A percentile compares a stretch with the other conserved stretches of the same genome.
These are phyloP conservation scores for Fusarium nanum DNA, from an alignment of 2,329 filamentous ascomycete genomes.

Conservation along the genomic window DNA sequence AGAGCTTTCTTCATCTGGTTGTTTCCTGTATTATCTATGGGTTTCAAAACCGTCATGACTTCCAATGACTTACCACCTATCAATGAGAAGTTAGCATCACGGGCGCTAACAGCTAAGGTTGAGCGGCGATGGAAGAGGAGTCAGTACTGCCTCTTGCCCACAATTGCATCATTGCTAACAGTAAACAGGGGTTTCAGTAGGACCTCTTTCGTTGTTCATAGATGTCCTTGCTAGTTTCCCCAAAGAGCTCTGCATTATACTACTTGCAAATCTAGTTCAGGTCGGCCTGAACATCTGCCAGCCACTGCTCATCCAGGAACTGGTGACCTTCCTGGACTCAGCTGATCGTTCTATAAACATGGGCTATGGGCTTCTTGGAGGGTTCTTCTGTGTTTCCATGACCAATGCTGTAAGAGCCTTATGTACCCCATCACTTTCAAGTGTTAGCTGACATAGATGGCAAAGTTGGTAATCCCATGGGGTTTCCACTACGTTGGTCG, in stretches of 20 bases:
- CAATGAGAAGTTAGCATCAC: not conserved
- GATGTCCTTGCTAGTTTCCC: not conserved
- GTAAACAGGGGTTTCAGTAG: too few relatives aligned
- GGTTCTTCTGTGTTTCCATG: slow-evolving; percentile 5
- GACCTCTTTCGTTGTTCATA: too few relatives aligned
- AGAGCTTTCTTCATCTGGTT: slow-evolving; percentile 1
- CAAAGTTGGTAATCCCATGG: slow-evolving; percentile 4
- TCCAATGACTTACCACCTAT: not conserved
- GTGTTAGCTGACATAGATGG: too few relatives aligned
- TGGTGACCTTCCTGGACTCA: too few relatives aligned
- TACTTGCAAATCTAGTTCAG: not conserved
- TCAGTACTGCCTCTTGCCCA: too few relatives aligned
- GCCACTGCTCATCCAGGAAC: not conserved
- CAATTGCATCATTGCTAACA: too few relatives aligned
- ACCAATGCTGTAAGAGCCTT: not conserved
- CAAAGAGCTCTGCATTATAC: not conserved
- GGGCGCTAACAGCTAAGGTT: too few relatives aligned
- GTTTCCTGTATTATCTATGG: not conserved
- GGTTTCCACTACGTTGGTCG: not conserved
- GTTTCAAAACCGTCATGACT: not conserved
- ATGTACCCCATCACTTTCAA: too few relatives aligned
- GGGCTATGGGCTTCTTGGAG: slow-evolving; percentile 3
- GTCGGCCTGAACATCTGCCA: slow-evolving; percentile 5
- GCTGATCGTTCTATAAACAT: not conserved
- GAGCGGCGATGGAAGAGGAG: too few relatives aligned